Evolutionary conservation across 352 stramenopile species (phyloP), one percentile per base, ranked within the genome.

Genomic region (Phytophthora syringae): DNA sequence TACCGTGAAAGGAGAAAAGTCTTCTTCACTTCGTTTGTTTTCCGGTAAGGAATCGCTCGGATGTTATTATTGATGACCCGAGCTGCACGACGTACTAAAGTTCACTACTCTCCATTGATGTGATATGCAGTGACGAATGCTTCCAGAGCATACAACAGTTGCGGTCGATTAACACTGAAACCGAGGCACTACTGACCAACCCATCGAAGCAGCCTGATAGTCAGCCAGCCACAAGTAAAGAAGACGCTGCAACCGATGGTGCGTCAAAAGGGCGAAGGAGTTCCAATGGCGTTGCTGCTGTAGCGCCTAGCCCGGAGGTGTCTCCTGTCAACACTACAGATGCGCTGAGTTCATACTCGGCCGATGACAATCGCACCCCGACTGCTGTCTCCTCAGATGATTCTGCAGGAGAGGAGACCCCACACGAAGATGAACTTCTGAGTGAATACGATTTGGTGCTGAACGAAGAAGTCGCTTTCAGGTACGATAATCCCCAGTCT

Each of bases 1-100:
- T 22, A 92, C 76, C 2, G 76, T 85, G 25, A 83, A 84, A 53
- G 80, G 82, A 42, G 82, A 92, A 11, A 84, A 18, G 67, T 87
- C 0, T 95, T 95, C 52, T 91, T 95, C 62, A 76, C 88, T 27
- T 95, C 88, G 11, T 94, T 93, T 64, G 76, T 95, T 0, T 95
- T 91, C 60, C 73, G 88, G 87, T 94, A 76, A 55, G 63, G n/a
- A 21, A 43, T 22, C 21, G 37, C n/a, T 43, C 16, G 20, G n/a
- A 10, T 32, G 5, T 32, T 32, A 10, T 32, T 32, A 10, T 37
- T 60, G 6, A 28, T 27, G 13, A 15, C 10, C 21, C 3, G 2
- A 27, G 40, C 18, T 16, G 10, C 40, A 47, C 10, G 18, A 43
- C 28, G 42, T 34, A 13, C 47, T 57, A 43, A n/a, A 21, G 12